Evolutionary conservation across 306 rosid genomes (phyloP), one percentile per base, ranked within the genome.

Genomic region (Urtica urens): DNA sequence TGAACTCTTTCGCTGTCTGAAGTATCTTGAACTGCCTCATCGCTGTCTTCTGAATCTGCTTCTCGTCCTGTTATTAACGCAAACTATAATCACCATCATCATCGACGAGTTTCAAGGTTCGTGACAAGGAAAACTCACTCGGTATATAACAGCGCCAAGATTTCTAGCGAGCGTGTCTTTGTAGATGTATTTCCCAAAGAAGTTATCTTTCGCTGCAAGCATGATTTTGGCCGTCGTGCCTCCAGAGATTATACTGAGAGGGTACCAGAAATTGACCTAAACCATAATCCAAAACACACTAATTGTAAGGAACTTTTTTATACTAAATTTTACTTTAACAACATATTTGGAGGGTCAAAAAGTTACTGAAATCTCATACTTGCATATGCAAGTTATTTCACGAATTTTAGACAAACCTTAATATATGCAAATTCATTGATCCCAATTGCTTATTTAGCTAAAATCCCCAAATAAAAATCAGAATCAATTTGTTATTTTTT

Each of bases 151-250:
- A 13, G 99, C 87, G 0, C 94, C 99, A 26, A 90, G 87, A 71
- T 90, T 90, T 57, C 78, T 69, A 55, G 69, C 82, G 55, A 90
- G 84, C n/a, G 99, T 90, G 46, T 90, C 99, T 62, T 85, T 90
- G 62, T 79, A 90, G 29, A 90, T 79, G 63, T 77, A 90, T 54
- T 90, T 90, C 14, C 99, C 99, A 23, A 85, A 72, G 63, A 90
- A 82, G 60, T 82, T 90, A 65, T 79, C 94, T 55, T 85, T 90
- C 1, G 95, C 95, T 0, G 95, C 92, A 60, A 90, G 74, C 99
- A 90, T 90, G 69, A 90, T 85, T 69, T 90, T 90, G 28, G 99
- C 99, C 1, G 99, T 85, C 62, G 99, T 90, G 6, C 99, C 94
- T 16, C 99, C 95, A 1, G 81, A 23, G 14, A 90, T 73, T 23